Evolutionary conservation across 1,284 basidiomycete species (phyloP).

Genomic region (Ceratobasidium sp.): DNA sequence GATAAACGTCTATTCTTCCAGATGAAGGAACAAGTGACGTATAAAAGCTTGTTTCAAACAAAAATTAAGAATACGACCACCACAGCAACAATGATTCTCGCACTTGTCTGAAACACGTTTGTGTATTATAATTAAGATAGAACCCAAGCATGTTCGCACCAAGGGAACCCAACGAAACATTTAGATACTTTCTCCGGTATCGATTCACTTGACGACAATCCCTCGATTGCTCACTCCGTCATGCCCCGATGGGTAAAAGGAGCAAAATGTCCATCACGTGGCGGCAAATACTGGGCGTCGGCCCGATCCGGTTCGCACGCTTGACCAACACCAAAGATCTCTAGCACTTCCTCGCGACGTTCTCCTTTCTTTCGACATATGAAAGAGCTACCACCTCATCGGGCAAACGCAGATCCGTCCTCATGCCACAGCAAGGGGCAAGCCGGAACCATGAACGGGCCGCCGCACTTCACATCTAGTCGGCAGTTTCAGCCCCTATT

Average conservation of each 20-base stretch:
- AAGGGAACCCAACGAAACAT: too few relatives aligned
- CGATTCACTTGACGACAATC: too few relatives aligned
- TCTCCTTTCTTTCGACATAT: not conserved
- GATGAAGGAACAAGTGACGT: not conserved
- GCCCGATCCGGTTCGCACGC: not conserved
- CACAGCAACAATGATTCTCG: not conserved
- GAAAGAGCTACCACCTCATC: not conserved
- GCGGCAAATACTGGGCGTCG: not conserved
- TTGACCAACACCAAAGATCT: not conserved
- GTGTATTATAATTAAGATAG: too few relatives aligned
- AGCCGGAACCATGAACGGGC: not conserved
- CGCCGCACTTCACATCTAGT: not conserved
- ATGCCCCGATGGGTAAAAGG: not conserved
- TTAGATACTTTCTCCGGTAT: too few relatives aligned
- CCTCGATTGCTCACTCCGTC: not conserved
- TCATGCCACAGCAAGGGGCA: not conserved
- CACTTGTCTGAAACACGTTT: not conserved
- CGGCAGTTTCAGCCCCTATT: not conserved
- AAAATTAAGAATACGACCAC: not conserved
- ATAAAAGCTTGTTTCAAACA: not conserved
- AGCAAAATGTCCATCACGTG: not conserved
- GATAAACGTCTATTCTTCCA: too few relatives aligned
- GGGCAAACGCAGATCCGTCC: not conserved
- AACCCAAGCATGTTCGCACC: too few relatives aligned
- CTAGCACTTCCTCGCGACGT: not conserved